Base-by-base conservation (phyloP, 495 filamentous ascomycete genomes). In the Aspergillus biplanus region DNA sequence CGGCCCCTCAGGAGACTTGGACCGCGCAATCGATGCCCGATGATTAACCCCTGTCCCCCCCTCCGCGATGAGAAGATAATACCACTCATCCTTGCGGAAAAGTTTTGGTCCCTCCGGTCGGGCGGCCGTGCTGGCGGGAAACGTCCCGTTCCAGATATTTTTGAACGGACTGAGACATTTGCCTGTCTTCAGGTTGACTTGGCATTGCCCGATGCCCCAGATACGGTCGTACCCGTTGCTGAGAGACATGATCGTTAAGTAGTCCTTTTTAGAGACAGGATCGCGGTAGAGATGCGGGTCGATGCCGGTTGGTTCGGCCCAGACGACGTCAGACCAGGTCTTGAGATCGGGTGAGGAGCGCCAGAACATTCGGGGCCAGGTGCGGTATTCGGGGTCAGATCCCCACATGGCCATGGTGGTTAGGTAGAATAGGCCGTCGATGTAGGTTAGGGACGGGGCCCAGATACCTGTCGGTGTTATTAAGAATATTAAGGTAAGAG, bases 101-200 rank as follows among this genome's bases (percentile, higher is more conserved):
- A 49, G 18, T 3, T 49, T n/a, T 0, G 46, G 46, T 5, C 46
- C 46, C 37, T 50, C n/a, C 54, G 54, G 34, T 9, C 54, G 33
- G 11, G 54, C 35, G 9, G 4, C 4, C 6, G 54, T n/a, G 1
- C 4, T 44, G 15, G 27, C 33, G 5, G 54, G 54, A 9, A 56
- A 7, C 4, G 54, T 56, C 6, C 54, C 54, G 42, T 56, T 56
- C 54, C 54, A 56, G 16, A 56, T 18, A n/a, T 33, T 37, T 13
- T 27, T 33, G 27, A 37, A 56, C 1, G 34, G 13, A 4, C 54
- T 35, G 18, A 56, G 7, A 44, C 54, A 56, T 16, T 16, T 33
- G 21, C 54, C 54, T 1, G 6, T 56, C 4, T 13, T 16, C 9
- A 56, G 33, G n/a, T 56, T 21, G 16, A 56, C 54, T 35, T 56